These are phyloP conservation scores for Cicer judaicum DNA, from an alignment of 306 rosid genomes.

Conservation along the genomic window DNA sequence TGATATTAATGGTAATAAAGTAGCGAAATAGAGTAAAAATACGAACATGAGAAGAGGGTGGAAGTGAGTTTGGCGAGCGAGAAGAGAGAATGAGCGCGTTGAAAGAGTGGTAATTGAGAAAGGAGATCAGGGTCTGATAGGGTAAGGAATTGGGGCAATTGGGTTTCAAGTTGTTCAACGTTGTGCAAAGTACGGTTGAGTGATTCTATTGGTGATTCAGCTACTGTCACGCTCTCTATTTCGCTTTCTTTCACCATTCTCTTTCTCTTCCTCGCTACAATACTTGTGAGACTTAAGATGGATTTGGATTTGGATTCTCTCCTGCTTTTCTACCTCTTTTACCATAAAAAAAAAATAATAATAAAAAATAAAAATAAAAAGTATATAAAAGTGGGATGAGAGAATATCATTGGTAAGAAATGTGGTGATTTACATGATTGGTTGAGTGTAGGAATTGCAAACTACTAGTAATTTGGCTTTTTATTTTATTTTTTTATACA, in stretches of 20 bases:
- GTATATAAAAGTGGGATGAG: no score
- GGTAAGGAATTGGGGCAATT: conserved; percentile 57
- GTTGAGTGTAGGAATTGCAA: no score
- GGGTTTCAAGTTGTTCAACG: conserved; percentile 53
- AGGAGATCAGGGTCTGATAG: conserved; percentile 67
- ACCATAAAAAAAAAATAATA: no score
- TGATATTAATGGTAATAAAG: background rate
- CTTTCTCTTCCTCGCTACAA: background rate
- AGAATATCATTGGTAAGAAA: no score
- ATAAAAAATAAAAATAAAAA: no score
- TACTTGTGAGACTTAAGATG: background rate
- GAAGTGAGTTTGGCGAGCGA: conserved; percentile 73
- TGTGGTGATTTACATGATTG: no score
- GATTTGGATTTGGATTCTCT: background rate
- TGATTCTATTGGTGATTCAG: conserved; percentile 58
- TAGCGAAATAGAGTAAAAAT: no score
- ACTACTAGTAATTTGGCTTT: no score
- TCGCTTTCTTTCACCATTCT: conserved; percentile 58
- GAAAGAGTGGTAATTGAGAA: conserved; percentile 62
- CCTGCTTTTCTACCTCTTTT: background rate
- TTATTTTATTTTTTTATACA: no score
- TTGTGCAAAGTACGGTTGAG: conserved; percentile 55
- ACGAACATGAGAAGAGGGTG: conserved; percentile 65
- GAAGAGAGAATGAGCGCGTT: conserved; percentile 83
- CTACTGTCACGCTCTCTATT: conserved; percentile 52